Evolutionary conservation across 441 rosid genomes (phyloP).

Genomic region (Gossypium trilobum): DNA sequence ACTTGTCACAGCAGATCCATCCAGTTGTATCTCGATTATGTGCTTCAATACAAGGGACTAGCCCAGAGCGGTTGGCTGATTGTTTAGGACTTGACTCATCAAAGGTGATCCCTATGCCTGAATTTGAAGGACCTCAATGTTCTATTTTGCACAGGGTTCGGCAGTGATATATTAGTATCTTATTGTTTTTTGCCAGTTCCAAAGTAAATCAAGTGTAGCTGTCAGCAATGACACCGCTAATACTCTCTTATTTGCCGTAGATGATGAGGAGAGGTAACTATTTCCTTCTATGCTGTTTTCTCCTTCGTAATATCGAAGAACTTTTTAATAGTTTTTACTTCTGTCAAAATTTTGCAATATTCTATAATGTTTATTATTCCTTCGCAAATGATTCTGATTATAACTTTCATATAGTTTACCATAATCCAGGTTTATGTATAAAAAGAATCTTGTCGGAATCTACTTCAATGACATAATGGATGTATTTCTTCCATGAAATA

Average conservation of each 20-base stretch:
- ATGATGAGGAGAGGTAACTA: slow-evolving; percentile 72
- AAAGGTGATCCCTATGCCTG: slow-evolving; percentile 45
- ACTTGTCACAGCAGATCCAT: slow-evolving; percentile 95
- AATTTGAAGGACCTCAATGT: neutral
- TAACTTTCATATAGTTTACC: neutral
- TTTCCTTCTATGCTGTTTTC: slow-evolving; percentile 1
- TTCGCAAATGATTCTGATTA: neutral
- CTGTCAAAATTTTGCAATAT: neutral
- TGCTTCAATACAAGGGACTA: slow-evolving; percentile 92
- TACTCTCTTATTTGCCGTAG: slow-evolving; percentile 47
- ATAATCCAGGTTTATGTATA: neutral
- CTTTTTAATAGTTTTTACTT: neutral
- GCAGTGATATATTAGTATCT: slow-evolving; percentile 4
- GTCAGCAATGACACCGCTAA: slow-evolving; percentile 42
- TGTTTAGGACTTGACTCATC: slow-evolving; percentile 95
- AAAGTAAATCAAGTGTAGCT: slow-evolving; percentile 46
- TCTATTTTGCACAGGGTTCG: neutral
- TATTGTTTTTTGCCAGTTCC: slow-evolving; percentile 44
- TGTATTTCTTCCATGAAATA: neutral
- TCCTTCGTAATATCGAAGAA: neutral
- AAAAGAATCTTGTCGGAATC: neutral
- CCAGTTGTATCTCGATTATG: slow-evolving; percentile 95
- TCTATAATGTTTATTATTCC: neutral
- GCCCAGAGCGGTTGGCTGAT: slow-evolving; percentile 87
- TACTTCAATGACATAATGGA: neutral